Percentiles rank a stretch among this genome's conserved stretches.
These are phyloP conservation scores for Primulina eburnea DNA, from an alignment of 257 asterid genomes.

Conservation along the genomic window DNA sequence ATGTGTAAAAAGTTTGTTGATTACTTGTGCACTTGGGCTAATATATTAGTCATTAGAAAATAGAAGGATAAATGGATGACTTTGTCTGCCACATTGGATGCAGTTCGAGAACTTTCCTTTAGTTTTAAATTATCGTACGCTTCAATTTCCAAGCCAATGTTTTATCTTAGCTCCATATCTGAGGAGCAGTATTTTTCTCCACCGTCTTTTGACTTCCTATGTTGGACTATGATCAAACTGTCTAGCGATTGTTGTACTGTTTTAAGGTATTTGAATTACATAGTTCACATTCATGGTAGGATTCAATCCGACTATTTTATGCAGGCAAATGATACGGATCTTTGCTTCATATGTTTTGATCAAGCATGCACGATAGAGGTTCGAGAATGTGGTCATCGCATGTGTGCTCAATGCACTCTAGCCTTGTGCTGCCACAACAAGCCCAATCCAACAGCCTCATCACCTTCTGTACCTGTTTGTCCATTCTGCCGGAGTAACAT, in stretches of 20 bases:
- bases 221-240: not conserved
- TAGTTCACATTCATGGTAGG: not conserved
- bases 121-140: not conserved
- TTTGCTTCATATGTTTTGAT: conserved; percentile 92
- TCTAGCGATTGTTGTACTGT: not conserved
- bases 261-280: no score
- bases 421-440: conserved; percentile 91
- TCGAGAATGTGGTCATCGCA: conserved; percentile 83
- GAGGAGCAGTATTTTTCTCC: not conserved
- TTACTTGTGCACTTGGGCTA: not conserved
- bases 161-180: no score
- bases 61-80: not conserved
- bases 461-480: conserved; percentile 60
- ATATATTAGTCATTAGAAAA: no score
- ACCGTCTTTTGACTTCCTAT: no score
- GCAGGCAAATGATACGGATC: conserved; percentile 70
- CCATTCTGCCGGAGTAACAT: conserved; percentile 95
- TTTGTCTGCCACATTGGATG: not conserved
- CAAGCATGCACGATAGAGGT: conserved; percentile 88
- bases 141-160: not conserved
- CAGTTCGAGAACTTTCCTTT: not conserved
- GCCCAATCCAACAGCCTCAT: conserved; percentile 64
- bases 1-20: not conserved
- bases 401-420: conserved; percentile 92
- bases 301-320: conserved; percentile 15